Conservation (phyloP, 495 filamentous ascomycete genomes). For the Mycothermus thermophilus region DNA sequence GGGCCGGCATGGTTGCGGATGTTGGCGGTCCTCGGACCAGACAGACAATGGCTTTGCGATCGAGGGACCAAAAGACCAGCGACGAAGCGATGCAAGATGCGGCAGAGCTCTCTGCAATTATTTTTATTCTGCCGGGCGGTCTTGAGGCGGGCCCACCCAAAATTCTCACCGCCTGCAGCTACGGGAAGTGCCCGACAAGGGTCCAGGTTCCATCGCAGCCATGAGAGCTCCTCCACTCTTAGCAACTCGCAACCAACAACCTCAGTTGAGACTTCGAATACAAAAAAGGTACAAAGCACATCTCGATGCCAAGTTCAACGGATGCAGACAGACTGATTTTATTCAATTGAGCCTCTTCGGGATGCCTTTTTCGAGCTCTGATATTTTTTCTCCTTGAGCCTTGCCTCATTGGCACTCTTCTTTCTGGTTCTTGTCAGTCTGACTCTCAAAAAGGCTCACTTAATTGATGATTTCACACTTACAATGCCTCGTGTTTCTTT, state of each 20-base stretch:
- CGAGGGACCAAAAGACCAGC: slow-evolving; percentile 11
- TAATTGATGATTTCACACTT: slow-evolving; percentile 4
- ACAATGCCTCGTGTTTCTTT: slow-evolving; percentile 29
- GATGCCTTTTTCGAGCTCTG: slow-evolving; percentile 68
- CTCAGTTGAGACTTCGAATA: too few species aligned
- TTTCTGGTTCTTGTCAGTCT: slow-evolving; percentile 35
- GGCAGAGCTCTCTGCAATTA: slow-evolving; percentile 10
- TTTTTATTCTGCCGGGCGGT: slow-evolving; percentile 26
- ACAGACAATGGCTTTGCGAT: background rate
- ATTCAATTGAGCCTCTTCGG: slow-evolving; percentile 29
- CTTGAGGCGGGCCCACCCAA: background rate
- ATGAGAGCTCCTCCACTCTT: too few species aligned
- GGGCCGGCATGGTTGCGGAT: slow-evolving; percentile 28
- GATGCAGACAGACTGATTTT: too few species aligned
- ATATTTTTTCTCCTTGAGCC: slow-evolving; percentile 61
- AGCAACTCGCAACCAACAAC: background rate
- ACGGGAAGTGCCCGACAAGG: background rate
- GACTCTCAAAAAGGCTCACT: too few species aligned
- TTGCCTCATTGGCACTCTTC: slow-evolving; percentile 53
- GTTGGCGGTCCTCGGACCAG: slow-evolving; percentile 3
- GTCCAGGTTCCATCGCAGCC: background rate
- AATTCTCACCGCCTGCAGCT: background rate
- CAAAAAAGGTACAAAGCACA: too few species aligned
- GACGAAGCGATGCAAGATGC: too few species aligned
- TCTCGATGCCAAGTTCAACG: too few species aligned